Base-by-base conservation (phyloP, 2,329 filamentous ascomycete species). In the Fusarium penzigii region DNA sequence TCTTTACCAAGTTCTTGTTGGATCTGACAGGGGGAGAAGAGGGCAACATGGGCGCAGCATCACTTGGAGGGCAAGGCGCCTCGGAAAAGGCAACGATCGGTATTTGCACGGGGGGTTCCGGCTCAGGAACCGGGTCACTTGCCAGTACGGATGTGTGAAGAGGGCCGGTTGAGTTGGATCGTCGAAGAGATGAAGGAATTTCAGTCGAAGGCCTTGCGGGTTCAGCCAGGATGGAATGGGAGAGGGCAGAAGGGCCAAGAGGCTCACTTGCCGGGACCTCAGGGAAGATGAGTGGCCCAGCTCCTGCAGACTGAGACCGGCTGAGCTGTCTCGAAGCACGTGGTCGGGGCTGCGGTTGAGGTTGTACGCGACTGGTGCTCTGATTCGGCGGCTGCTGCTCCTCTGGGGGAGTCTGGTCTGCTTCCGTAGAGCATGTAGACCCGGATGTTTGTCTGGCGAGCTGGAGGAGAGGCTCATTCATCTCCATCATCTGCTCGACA, bases 1-100 rank as follows among this genome's bases (percentile, higher is more conserved):
- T 89, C 64, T 85, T 84, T 3, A 84, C 80, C 17, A 76, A 70
- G 75, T 87, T 79, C 79, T 88, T 82, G 79, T 86, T 77, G 70
- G 82, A 72, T 72, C 82, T 69, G 70, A 77, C 60, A 70, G 79
- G 65, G 1, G 68, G 67, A 0, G 74, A 73, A 4, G 73, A 74
- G 5, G 72, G 72, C n/a, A 67, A 66, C 5, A 67, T 58, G 6
- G 68, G 66, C 13, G 64, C 58, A 29, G 66, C 64, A 51, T 83
- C 79, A 53, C 75, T 79, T 9, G 74, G 71, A 9, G 78, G 73
- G 46, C 72, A 73, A 1, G 69, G 61, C 11, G 72, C 68, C 52
- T 77, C 74, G 1, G 76, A 50, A 70, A 53, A 72, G 64, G 40
- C 39, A 29, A 47, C 46, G 12, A 42, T 36, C 42, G 44, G 38